Evolutionary conservation across 306 rosid genomes (phyloP), one percentile per base, ranked within the genome.

Genomic region (Glycine latifolia): DNA sequence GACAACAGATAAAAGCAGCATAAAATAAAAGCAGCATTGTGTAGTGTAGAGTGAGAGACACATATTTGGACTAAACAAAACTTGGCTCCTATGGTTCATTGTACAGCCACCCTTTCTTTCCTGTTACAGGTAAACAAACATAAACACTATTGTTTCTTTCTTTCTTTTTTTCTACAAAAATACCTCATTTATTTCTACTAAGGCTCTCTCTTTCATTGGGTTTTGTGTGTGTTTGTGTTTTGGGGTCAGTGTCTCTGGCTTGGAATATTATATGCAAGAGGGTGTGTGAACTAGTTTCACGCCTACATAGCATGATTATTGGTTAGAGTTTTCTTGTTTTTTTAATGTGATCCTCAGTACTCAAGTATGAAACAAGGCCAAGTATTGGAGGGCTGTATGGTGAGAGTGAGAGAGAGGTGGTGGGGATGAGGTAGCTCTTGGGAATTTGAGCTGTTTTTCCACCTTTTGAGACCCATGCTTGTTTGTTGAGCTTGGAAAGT

Each of bases 381-480:
- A 76, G 33, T 79, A 85, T 83, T 87, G n/a, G n/a, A 67, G n/a
- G n/a, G 68, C 73, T 26, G 69, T 66, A 26, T 1, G 82, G 60
- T 54, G 20, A 73, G 48, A 26, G 31, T 26, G 31, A 26, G 2
- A 26, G 31, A 1, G 31, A 26, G 31, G 31, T 26, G 31, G 31
- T 26, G 31, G 31, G 31, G 31, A 26, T 8, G 37, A 71, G 77
- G 79, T 82, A 78, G 52, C 76, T 78, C 90, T 85, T 91, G 55
- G 97, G 82, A 88, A 74, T 71, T 82, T 87, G 98, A 83, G 95
- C 89, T 77, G 77, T 78, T 77, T 61, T 76, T 58, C 87, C 95
- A 78, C 87, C 97, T 94, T 94, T 94, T 91, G 89, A 92, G 94
- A 89, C 68, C 87, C 91, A 83, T 89, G 94, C 92, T 83, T 90